phyloP scores from a whole-genome alignment of 2,329 filamentous ascomycete species.

The Scleromitrula shiraiana region DNA sequence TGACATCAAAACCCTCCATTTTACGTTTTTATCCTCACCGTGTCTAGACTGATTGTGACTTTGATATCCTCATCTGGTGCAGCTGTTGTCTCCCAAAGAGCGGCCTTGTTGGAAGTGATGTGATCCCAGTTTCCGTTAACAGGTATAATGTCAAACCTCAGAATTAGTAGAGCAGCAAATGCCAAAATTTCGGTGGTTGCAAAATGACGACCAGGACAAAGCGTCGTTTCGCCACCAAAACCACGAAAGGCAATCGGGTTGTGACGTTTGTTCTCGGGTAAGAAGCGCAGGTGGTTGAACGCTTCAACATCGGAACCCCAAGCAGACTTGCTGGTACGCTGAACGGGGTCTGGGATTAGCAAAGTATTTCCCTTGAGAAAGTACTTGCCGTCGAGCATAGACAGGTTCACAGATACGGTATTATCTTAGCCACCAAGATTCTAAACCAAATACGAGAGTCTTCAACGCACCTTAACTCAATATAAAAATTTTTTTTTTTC shows the following conservation, averaged over 20 bases:
- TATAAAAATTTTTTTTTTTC: conserved; percentile 8
- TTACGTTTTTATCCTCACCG: neutral
- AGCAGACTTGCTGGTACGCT: conserved; percentile 27
- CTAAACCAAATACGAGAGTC: neutral
- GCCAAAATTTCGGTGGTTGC: conserved; percentile 30
- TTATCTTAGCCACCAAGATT: neutral
- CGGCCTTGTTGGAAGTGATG: neutral
- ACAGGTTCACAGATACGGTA: neutral
- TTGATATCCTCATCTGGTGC: conserved; percentile 6
- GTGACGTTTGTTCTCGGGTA: conserved; percentile 14
- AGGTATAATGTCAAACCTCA: conserved; percentile 25
- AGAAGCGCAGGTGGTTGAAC: conserved; percentile 32
- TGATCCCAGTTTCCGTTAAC: neutral
- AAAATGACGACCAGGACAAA: conserved; percentile 34
- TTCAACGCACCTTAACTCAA: conserved; percentile 1
- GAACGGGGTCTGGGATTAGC: conserved; percentile 28
- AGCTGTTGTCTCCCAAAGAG: neutral
- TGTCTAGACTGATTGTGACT: conserved; percentile 5
- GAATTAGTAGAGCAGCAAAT: conserved; percentile 28
- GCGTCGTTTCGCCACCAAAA: conserved; percentile 30
- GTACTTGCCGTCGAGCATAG: conserved; percentile 26
- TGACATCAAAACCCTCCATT: conserved; percentile 6
- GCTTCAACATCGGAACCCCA: conserved; percentile 29
- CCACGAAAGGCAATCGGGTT: conserved; percentile 28
- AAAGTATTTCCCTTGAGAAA: conserved; percentile 30